Base-by-base conservation (phyloP, 441 rosid genomes). In the Mallotus japonicus region DNA sequence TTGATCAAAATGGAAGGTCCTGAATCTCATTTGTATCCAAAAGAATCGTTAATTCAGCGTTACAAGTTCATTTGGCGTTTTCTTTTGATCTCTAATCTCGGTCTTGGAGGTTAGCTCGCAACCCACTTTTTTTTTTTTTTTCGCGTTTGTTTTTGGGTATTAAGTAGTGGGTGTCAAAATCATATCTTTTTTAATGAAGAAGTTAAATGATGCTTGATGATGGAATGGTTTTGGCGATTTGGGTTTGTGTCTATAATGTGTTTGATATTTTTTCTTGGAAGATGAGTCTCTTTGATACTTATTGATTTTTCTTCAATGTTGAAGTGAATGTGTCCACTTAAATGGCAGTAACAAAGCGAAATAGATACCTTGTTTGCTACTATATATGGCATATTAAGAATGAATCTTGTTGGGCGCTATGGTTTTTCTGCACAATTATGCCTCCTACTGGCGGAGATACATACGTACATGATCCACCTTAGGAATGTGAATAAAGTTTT, bases 51-150 rank as follows among this genome's bases (percentile, higher is more conserved):
- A 32, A 65, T 82, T 3, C 77, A 70, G 75, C 86, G 89, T 11
- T 83, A 55, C 67, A 88, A 82, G 81, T 76, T 86, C 68, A 71
- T 86, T 16, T 89, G 96, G 97, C 90, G 98, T 32, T 47, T 80
- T 76, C 83, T 90, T 75, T 73, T 93, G 87, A 84, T 92, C 76
- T 86, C 83, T 62, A 92, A 93, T 83, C 77, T 93, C 58, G 98
- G 87, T 54, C 85, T 93, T 62, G 97, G 88, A 81, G 97, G 96
- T 93, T 63, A 17, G 82, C 63, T 22, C 55, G 65, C 12, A 20
- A 15, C 12, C n/a, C 14, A 47, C 8, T 5, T 54, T 17, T 22
- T 46, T 24, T 24, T 24, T 24, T 24, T 24, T 12, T 16, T 62
- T 59, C n/a, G 3, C 32, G 3, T 28, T 28, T 28, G 32, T 28